These are phyloP conservation scores for Colletotrichum agaves DNA, from an alignment of 2,329 filamentous ascomycete genomes.

Conservation along the genomic window DNA sequence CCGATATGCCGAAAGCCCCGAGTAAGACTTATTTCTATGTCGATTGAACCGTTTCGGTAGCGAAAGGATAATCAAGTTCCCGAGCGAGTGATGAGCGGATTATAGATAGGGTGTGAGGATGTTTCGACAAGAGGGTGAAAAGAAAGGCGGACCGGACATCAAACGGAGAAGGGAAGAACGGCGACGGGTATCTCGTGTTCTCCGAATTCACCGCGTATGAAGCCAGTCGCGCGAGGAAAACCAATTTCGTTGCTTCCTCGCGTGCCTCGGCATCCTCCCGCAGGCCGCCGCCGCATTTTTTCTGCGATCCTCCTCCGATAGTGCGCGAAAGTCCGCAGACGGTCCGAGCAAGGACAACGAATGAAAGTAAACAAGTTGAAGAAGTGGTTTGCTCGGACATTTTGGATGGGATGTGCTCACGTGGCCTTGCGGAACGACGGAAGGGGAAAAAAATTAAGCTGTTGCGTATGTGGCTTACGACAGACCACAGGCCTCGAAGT, in stretches of 20 bases:
- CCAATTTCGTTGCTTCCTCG: not conserved
- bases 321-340: not conserved
- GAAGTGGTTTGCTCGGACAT: not conserved
- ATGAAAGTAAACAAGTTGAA: not conserved
- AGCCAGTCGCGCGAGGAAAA: not conserved
- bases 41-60: constrained; percentile 22
- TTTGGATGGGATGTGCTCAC: not conserved
- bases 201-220: not conserved
- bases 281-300: constrained; percentile 16
- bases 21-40: not conserved
- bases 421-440: not conserved
- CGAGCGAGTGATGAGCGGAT: not conserved
- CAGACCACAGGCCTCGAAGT: constrained; percentile 79
- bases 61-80: not conserved
- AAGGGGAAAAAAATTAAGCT: no score
- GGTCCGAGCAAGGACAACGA: constrained; percentile 5
- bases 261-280: constrained; percentile 13
- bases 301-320: constrained; percentile 29
- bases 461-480: constrained; percentile 42
- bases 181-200: constrained; percentile 1
- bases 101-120: not conserved
- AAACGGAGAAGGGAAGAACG: not conserved
- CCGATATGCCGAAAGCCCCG: constrained; percentile 4
- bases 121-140: not conserved
- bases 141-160: not conserved